phyloP scores from a whole-genome alignment of 1,284 basidiomycete species.

The Boletus semigastroideus region DNA sequence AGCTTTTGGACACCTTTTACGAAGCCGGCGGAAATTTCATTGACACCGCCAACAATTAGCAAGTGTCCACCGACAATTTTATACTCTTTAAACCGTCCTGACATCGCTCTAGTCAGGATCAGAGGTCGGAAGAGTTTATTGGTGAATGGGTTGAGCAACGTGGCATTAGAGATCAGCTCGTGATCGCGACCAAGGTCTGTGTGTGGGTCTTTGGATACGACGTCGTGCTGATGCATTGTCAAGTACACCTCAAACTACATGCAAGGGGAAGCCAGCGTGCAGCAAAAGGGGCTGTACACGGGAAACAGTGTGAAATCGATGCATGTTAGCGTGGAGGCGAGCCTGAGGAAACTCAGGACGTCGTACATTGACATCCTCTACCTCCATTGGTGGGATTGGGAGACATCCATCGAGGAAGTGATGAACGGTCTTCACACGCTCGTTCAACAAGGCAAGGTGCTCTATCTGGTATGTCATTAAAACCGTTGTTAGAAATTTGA shows the following conservation, averaged over 20 bases:
- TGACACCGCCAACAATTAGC: constrained; percentile 54
- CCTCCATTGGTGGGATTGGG: constrained; percentile 32
- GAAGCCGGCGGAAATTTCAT: constrained; percentile 56
- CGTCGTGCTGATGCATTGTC: neutral
- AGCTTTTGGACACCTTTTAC: constrained; percentile 49
- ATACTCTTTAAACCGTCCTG: neutral
- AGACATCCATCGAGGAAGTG: constrained; percentile 43
- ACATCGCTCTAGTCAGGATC: constrained; percentile 42
- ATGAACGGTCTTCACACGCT: constrained; percentile 50
- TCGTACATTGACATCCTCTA: constrained; percentile 42
- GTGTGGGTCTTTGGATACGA: no score
- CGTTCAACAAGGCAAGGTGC: constrained; percentile 41
- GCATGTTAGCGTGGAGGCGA: constrained; percentile 32
- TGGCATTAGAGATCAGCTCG: constrained; percentile 52
- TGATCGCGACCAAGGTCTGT: constrained; percentile 53
- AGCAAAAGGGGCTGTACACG: constrained; percentile 30
- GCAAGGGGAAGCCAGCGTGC: constrained; percentile 15
- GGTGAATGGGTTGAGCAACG: constrained; percentile 57
- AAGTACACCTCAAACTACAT: constrained; percentile 37
- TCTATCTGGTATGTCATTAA: constrained; percentile 38
- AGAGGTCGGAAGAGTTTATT: constrained; percentile 50
- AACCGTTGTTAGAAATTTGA: neutral
- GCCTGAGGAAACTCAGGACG: constrained; percentile 46
- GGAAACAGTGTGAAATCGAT: constrained; percentile 41
- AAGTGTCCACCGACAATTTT: neutral